Percentiles rank a stretch among this genome's conserved stretches.
Evolutionary conservation across 352 stramenopile species (phyloP).

Genomic region (Phytophthora pinifolia): DNA sequence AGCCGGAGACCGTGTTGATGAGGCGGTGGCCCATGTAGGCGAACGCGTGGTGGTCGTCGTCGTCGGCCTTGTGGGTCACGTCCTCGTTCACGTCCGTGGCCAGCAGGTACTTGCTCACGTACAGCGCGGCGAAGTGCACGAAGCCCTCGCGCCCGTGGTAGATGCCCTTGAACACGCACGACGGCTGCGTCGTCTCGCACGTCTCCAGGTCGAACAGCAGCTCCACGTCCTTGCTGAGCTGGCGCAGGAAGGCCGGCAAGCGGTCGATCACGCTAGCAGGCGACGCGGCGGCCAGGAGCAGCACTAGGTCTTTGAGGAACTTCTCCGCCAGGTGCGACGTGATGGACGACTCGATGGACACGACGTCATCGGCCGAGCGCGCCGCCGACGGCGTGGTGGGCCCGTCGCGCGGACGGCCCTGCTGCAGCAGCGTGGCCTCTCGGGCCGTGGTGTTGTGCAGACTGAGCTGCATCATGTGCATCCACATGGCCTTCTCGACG

Average conservation of each 20-base stretch:
- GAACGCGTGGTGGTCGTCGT: conserved; percentile 79
- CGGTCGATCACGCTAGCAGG: conserved; percentile 50
- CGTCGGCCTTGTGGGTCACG: conserved; percentile 52
- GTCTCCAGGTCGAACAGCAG: conserved; percentile 85
- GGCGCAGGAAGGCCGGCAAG: conserved; percentile 69
- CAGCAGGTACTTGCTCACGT: conserved; percentile 79
- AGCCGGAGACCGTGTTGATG: conserved; percentile 79
- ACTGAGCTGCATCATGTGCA: conserved; percentile 78
- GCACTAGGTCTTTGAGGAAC: conserved; percentile 65
- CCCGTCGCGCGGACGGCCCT: conserved; percentile 35
- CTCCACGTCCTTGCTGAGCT: conserved; percentile 86
- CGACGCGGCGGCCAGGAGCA: conserved; percentile 44
- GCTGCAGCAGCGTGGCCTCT: conserved; percentile 46
- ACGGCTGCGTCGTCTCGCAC: conserved; percentile 65
- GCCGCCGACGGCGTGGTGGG: conserved; percentile 22
- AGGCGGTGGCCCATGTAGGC: conserved; percentile 51
- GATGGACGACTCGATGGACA: conserved; percentile 59
- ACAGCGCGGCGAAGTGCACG: conserved; percentile 82
- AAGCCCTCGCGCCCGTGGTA: conserved; percentile 87
- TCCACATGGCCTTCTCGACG: conserved; percentile 83
- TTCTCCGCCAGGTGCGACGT: conserved; percentile 71
- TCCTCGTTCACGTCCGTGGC: conserved; percentile 52
- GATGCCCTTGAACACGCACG: conserved; percentile 86
- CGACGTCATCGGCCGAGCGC: conserved; percentile 46
- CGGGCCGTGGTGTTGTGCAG: conserved; percentile 48